Conservation (phyloP, 2,329 filamentous ascomycete species). For the Metarhizium humberi region DNA sequence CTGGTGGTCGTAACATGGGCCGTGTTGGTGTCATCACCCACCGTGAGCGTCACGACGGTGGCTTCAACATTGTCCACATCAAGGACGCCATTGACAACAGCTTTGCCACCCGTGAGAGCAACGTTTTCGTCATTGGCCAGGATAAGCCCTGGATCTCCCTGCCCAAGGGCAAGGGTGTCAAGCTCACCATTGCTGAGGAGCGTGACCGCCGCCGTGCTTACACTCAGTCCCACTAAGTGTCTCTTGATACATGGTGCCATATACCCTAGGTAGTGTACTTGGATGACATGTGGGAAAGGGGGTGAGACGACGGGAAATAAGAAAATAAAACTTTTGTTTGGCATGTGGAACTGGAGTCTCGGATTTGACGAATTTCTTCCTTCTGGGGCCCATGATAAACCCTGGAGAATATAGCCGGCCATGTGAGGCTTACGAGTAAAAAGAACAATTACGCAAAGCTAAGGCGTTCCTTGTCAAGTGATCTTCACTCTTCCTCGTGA, state of each 20-base stretch:
- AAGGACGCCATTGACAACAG: slow-evolving; percentile 99
- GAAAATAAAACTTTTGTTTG: slow-evolving; percentile 8
- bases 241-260: background rate
- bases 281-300: slow-evolving; percentile 12
- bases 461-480: slow-evolving; percentile 2
- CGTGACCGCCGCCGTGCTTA: slow-evolving; percentile 87
- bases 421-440: slow-evolving; percentile 26
- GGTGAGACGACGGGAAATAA: background rate
- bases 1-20: slow-evolving; percentile 99
- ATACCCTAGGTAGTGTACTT: slow-evolving; percentile 9
- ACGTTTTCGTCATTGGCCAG: slow-evolving; percentile 98
- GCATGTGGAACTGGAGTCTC: slow-evolving; percentile 30
- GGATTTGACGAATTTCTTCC: slow-evolving; percentile 29
- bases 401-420: slow-evolving; percentile 22
- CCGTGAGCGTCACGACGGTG: slow-evolving; percentile 99
- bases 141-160: slow-evolving; percentile 99
- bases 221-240: slow-evolving; percentile 40
- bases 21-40: slow-evolving; percentile 99
- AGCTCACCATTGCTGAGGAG: slow-evolving; percentile 98
- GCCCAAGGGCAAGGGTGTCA: slow-evolving; percentile 99
- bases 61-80: slow-evolving; percentile 99
- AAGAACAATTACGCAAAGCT: slow-evolving; percentile 15
- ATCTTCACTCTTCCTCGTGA: background rate
- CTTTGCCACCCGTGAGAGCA: slow-evolving; percentile 97
- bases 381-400: slow-evolving; percentile 17